Percentiles rank a stretch among this genome's conserved stretches.
These are phyloP conservation scores for Samsoniella hepiali DNA, from an alignment of 2,329 filamentous ascomycete species.

Conservation along the genomic window DNA sequence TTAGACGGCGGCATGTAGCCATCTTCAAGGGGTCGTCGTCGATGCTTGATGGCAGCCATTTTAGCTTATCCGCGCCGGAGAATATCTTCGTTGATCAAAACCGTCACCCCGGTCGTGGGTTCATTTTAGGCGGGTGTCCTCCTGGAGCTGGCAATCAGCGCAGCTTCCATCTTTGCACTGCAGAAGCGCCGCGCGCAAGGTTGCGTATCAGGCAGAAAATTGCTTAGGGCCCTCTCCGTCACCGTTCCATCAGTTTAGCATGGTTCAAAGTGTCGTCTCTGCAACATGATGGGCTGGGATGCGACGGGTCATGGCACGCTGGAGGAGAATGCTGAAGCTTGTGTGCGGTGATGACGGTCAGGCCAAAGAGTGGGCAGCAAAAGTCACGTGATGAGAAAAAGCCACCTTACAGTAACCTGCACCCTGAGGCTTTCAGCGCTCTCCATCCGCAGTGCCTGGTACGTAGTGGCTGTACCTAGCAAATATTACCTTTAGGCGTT, in stretches of 20 bases:
- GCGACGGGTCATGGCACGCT: not conserved
- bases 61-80: not conserved
- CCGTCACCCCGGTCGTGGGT: not conserved
- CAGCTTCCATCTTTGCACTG: slow-evolving; percentile 4
- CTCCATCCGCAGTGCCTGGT: not conserved
- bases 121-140: not conserved
- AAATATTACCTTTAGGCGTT: no score
- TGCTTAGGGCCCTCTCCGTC: not conserved
- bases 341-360: slow-evolving; percentile 5
- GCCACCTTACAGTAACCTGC: no score
- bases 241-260: not conserved
- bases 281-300: not conserved
- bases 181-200: not conserved
- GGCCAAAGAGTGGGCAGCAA: not conserved
- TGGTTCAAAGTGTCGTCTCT: not conserved
- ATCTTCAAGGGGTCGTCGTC: not conserved
- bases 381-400: not conserved
- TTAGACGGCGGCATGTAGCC: not conserved
- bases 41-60: not conserved
- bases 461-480: no score
- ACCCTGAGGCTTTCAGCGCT: not conserved
- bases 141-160: not conserved
- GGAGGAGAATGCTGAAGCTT: slow-evolving; percentile 4
- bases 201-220: not conserved
- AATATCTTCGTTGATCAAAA: not conserved